These are phyloP conservation scores for Apocynum venetum DNA, from an alignment of 257 asterid genomes.

Conservation along the genomic window DNA sequence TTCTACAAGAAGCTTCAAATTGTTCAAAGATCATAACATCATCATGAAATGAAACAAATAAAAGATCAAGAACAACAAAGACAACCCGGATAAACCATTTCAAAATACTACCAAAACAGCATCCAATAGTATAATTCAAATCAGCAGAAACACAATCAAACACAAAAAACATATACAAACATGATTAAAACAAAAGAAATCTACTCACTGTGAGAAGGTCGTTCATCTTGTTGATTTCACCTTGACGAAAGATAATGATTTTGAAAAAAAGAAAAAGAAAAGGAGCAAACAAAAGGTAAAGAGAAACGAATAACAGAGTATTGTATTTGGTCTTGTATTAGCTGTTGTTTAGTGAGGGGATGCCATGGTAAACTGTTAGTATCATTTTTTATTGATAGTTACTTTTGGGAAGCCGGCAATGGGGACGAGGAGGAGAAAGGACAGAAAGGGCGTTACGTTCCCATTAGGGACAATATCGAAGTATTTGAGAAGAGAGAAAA, in stretches of 20 bases:
- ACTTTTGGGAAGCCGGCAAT: conserved; percentile 5
- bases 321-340: not conserved
- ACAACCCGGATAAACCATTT: not conserved
- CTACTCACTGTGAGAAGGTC: conserved; percentile 62
- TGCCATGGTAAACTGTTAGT: not conserved
- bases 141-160: not conserved
- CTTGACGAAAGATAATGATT: not conserved
- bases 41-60: not conserved
- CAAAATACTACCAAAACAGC: not conserved
- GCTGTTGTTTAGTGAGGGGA: not conserved
- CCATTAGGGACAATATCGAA: not conserved
- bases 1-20: not conserved
- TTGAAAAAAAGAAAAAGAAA: not conserved
- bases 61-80: not conserved
- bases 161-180: not conserved
- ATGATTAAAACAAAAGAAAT: not conserved
- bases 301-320: not conserved
- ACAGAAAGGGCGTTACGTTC: not conserved
- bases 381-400: not conserved
- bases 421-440: not conserved
- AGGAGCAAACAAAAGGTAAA: conserved; percentile 1
- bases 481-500: not conserved
- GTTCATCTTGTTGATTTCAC: conserved; percentile 40
- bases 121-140: not conserved
- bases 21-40: not conserved